A percentile compares a stretch with the other conserved stretches of the same genome.
These are phyloP conservation scores for Allantophomopsis cytisporea DNA, from an alignment of 2,329 filamentous ascomycete genomes.

Conservation along the genomic window DNA sequence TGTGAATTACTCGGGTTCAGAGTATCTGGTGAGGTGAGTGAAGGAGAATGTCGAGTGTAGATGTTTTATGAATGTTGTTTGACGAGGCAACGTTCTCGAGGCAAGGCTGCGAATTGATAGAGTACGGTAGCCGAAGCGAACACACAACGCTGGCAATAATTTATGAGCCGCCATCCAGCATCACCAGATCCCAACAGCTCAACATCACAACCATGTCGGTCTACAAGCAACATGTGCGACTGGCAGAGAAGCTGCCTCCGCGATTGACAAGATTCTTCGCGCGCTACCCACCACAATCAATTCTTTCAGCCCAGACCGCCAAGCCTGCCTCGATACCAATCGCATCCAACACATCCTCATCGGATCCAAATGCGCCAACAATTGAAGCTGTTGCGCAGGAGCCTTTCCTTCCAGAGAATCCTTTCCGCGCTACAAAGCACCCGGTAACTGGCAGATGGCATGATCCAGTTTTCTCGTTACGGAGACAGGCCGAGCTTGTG, in stretches of 20 bases:
- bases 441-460: slow-evolving; percentile 71
- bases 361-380: slow-evolving; percentile 24
- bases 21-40: too few species aligned
- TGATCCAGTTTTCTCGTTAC: slow-evolving; percentile 67
- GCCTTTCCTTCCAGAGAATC: slow-evolving; percentile 29
- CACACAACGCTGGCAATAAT: too few species aligned
- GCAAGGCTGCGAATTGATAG: too few species aligned
- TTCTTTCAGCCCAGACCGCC: slow-evolving; percentile 24
- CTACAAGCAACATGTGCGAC: slow-evolving; percentile 21
- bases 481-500: slow-evolving; percentile 81
- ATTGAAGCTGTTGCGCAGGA: slow-evolving; percentile 20
- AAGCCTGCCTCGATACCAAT: slow-evolving; percentile 2
- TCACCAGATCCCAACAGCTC: slow-evolving; percentile 1
- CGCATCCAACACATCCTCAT: slow-evolving; percentile 5
- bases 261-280: slow-evolving; percentile 79
- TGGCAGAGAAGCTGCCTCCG: slow-evolving; percentile 62
- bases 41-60: too few species aligned
- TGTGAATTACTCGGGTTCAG: too few species aligned
- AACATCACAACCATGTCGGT: slow-evolving; percentile 7
- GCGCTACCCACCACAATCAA: slow-evolving; percentile 65
- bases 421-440: slow-evolving; percentile 72
- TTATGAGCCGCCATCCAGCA: too few species aligned
- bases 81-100: too few species aligned
- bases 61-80: too few species aligned
- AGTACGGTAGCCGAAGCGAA: too few species aligned